Base-by-base conservation (phyloP, 805 yeast species). In the Monosporozyma unispora region DNA sequence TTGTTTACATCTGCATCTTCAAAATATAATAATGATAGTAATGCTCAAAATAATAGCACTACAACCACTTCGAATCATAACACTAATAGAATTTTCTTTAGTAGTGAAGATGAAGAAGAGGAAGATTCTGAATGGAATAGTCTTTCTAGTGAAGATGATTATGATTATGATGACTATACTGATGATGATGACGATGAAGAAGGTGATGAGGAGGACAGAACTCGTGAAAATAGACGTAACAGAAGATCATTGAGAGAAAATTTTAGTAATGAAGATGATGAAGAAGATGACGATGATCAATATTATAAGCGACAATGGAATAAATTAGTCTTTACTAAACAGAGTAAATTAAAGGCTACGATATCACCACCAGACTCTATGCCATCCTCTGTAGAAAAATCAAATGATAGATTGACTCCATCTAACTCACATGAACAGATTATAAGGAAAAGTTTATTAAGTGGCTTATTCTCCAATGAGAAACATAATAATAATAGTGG, bases 281-380 rank as follows among this genome's bases (percentile, higher is more conserved):
- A 54, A 18, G 64, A 60, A 18, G 65, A 62, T 18, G 66, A 62
- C 33, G 67, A 61, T 28, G 66, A 65, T 18, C 59, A 56, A 46
- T 64, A 59, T 48, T 63, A 62, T 45, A 59, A 57, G 43, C 55
- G 52, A 21, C 64, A 64, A 50, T 64, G 67, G 69, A 67, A 63
- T 44, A 61, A 61, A 44, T 48, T 65, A 16, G 44, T 63, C 44
- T 60, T 59, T 43, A 49, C 58, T 21, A 58, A 61, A 46, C 57
- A 51, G 18, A 27, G 35, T 38, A 47, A 31, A 23, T 11, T 47
- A 4, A 40, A n/a, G 14, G 33, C 44, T 7, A 28, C 41, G 10
- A 27, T 27, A 25, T 47, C 49, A 4, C 45, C 40, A 6, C 31
- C 33, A 8, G 19, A 14, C 3, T 44, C 31, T 6, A 25, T 35